A percentile compares a stretch with the other conserved stretches of the same genome.
Evolutionary conservation across 2,329 filamentous ascomycete species (phyloP).

Genomic region (Rutstroemia sp.): DNA sequence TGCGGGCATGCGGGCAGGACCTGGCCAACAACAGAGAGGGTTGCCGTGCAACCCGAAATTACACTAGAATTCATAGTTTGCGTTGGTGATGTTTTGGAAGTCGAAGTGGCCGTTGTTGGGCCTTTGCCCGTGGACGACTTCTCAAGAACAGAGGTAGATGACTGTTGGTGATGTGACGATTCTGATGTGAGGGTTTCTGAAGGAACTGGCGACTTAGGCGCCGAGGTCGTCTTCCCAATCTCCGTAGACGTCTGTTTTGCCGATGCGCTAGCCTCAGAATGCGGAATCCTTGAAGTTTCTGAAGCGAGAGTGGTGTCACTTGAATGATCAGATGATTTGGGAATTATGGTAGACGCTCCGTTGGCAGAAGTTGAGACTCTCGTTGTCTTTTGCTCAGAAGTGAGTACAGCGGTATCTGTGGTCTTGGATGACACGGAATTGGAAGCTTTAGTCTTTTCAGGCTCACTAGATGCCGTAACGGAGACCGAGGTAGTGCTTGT

Average conservation of each 20-base stretch:
- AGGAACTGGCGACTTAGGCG: not conserved
- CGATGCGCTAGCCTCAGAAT: too few species aligned
- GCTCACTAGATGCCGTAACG: not conserved
- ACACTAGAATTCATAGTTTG: slow-evolving; percentile 4
- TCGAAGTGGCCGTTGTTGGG: not conserved
- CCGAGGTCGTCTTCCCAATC: not conserved
- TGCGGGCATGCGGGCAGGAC: not conserved
- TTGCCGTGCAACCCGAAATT: slow-evolving; percentile 4
- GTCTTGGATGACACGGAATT: not conserved
- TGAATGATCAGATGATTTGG: not conserved
- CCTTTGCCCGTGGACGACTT: not conserved
- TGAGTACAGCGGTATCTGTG: not conserved
- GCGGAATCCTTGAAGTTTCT: not conserved
- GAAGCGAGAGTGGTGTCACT: not conserved
- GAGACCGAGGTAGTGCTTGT: not conserved
- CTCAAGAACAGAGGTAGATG: not conserved
- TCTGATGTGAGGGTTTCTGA: not conserved
- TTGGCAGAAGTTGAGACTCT: not conserved
- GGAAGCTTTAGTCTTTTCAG: not conserved
- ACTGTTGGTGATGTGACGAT: not conserved
- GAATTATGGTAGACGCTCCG: not conserved
- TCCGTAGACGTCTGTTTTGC: not conserved
- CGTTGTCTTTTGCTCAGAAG: not conserved
- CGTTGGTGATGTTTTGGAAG: not conserved
- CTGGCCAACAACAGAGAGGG: slow-evolving; percentile 1